Base-by-base conservation (phyloP, 2,329 filamentous ascomycete genomes). In the Pyrenochaeta sp. region DNA sequence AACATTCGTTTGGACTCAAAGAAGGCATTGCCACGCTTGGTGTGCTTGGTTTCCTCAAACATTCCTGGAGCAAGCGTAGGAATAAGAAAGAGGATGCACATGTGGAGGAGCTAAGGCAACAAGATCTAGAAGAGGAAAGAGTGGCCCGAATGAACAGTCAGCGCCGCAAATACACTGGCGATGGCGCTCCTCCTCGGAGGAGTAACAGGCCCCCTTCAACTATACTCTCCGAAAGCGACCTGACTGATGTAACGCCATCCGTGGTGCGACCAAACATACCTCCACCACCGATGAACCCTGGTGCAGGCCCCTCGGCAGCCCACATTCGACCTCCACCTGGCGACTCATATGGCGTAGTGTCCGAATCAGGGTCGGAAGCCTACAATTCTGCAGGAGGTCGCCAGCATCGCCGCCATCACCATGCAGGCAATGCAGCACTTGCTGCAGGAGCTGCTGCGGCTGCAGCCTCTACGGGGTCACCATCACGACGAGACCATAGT, bases 131-230 rank as follows among this genome's bases (percentile, higher is more conserved):
- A 62, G 78, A 86, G 47, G 85, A 87, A 67, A 79, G 80, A 25
- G 66, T 85, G 28, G 80, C 81, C 47, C 80, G 85, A 66, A 78
- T 78, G 52, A 82, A 84, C 58, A 86, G 85, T 36, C 84, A 70
- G 27, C 71, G 84, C n/a, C 86, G 88, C 24, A 83, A 83, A 66
- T 92, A 86, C 60, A 92, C 90, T 2, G 90, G 87, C 28, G 91
- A 93, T 72, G 89, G 89, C 19, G 45, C 56, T 24, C 67, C 71
- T n/a, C 71, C 74, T 3, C 63, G 69, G 45, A 71, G 71, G 49
- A 62, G 67, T 28, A 64, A 68, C 30, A 64, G 73, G 40, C 70
- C 71, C 10, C 65, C 67, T 30, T 78, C 77, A 8, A 78, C 82
- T 12, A 75, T 81, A n/a, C 72, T 80, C 24, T 78, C 80, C n/a